Evolutionary conservation across 164 flowering plant genomes (phyloP), one percentile per base, ranked within the genome.

Genomic region (Tetracentron sinense): DNA sequence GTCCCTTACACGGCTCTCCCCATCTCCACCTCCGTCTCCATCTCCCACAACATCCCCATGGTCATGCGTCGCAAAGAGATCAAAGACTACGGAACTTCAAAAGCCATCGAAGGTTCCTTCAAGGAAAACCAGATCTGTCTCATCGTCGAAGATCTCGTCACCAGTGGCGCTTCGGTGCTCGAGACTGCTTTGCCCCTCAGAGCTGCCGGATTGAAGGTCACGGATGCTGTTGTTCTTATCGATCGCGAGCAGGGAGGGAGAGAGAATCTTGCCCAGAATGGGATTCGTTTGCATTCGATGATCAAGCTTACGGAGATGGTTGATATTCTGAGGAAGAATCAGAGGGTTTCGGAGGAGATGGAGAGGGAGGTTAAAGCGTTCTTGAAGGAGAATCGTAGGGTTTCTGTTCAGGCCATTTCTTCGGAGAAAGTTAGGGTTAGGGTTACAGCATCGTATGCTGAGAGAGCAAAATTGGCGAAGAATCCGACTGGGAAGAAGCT

Each of bases 1-100:
- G 97, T 91, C 33, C 98, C 97, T 21, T 91, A 91, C 89, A 91
- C 98, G 3, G 97, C 98, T 42, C 89, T 94, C 49, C 97, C 97
- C 56, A 91, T 94, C 54, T 97, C 98, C 66, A 89, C 98, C 29
- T 69, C 73, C 65, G 79, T 90, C 66, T 91, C 97, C 56, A 42
- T 82, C 29, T 31, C 83, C 54, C 61, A 67, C 60, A 48, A 77
- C 60, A 59, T 87, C 30, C 98, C 98, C 58, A 94, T 94, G 98
- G 71, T 94, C 56, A 90, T 91, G 96, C 89, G 97, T 60, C 83
- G 98, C 53, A 90, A 90, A 73, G 98, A 93, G 67, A 67, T 90
- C 62, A 93, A 93, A 62, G 84, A 81, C 62, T 89, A 93, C 67
- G 98, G 97, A 25, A 89, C 98, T 8, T 59, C 83, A 31, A 87